Percentiles rank a stretch among this genome's conserved stretches.
These are phyloP conservation scores for Picea sitchensis DNA, from an alignment of 75 land plant species.

Conservation along the genomic window DNA sequence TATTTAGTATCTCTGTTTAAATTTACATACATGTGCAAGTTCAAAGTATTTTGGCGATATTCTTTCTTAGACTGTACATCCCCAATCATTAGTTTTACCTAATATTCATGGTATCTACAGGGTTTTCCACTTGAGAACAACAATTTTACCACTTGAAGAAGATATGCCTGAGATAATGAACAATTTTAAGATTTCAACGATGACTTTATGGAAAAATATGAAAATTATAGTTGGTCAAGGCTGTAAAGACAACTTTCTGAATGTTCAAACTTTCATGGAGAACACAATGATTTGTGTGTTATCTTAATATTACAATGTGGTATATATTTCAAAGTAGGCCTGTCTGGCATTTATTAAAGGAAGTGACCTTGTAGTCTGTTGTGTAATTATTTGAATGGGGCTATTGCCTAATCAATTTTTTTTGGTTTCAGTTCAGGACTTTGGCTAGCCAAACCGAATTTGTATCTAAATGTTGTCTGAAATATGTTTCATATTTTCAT, in stretches of 20 bases:
- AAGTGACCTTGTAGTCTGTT: neutral
- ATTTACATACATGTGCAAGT: neutral
- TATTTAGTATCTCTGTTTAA: neutral
- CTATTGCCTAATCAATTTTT: neutral
- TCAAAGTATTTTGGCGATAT: neutral
- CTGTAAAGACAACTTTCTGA: constrained; percentile 20
- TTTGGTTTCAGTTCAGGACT: neutral
- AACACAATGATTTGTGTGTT: neutral
- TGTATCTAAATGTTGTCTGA: neutral
- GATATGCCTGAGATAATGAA: constrained; percentile 94
- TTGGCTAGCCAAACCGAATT: neutral
- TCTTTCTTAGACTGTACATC: neutral
- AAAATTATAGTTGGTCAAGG: constrained; percentile 52
- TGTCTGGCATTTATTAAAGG: neutral
- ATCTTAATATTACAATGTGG: neutral
- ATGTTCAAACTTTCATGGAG: neutral
- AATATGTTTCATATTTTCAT: neutral
- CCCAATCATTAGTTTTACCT: neutral
- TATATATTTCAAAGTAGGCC: neutral
- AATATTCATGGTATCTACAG: constrained; percentile 32
- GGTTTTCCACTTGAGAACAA: constrained; percentile 91
- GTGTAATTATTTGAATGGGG: neutral
- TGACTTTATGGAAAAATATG: constrained; percentile 88
- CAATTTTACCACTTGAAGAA: constrained; percentile 90
- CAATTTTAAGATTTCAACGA: constrained; percentile 87